Conservation (phyloP, 805 yeast species). For the Yarrowia sp. region DNA sequence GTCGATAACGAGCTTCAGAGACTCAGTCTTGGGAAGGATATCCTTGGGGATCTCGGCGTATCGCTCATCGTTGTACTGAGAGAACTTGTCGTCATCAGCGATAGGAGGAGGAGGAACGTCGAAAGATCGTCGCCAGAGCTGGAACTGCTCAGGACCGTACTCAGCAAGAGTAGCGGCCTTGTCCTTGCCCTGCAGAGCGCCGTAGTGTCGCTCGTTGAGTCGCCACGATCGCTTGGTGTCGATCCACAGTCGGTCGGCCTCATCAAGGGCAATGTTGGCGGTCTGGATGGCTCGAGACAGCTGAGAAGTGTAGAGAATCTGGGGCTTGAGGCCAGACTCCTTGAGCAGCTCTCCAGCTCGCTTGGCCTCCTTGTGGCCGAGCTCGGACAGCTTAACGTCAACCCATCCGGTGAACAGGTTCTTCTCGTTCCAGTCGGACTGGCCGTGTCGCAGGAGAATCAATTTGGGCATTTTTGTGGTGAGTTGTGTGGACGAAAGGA, state of each 20-base stretch:
- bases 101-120: conserved; percentile 95
- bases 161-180: conserved; percentile 87
- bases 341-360: conserved; percentile 90
- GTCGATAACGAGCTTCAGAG: conserved; percentile 90
- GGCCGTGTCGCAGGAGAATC: conserved; percentile 97
- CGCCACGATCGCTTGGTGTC: conserved; percentile 96
- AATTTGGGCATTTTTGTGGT: conserved; percentile 48
- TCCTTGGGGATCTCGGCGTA: conserved; percentile 80
- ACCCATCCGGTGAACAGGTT: conserved; percentile 99
- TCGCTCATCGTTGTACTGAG: conserved; percentile 84
- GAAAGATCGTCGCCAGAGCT: conserved; percentile 95
- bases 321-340: conserved; percentile 83
- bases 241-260: conserved; percentile 84
- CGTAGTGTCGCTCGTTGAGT: conserved; percentile 98
- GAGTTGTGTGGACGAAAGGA: neutral
- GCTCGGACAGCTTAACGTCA: conserved; percentile 78
- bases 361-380: conserved; percentile 86
- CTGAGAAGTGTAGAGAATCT: conserved; percentile 84
- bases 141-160: conserved; percentile 91
- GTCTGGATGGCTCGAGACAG: conserved; percentile 95
- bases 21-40: conserved; percentile 90
- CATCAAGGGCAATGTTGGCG: conserved; percentile 87
- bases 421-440: conserved; percentile 98
- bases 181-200: conserved; percentile 98
- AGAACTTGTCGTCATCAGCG: conserved; percentile 71